Evolutionary conservation across 768 basidiomycete species (phyloP).

Genomic region (Suillus discolor): DNA sequence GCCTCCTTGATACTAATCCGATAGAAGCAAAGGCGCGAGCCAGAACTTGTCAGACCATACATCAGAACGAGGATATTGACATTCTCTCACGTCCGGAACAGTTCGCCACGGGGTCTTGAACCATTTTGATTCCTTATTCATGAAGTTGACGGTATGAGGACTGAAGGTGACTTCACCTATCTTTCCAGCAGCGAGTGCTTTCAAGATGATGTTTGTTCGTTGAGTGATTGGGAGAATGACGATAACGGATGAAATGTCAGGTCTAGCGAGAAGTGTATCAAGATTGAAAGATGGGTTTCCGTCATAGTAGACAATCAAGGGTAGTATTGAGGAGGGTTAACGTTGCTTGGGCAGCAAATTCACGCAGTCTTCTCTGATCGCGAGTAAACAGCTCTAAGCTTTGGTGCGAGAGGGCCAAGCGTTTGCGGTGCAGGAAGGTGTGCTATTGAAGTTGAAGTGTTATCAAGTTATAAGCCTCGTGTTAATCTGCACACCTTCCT

Average conservation of each 20-base stretch:
- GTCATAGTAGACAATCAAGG: conserved; percentile 60
- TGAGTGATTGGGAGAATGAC: conserved; percentile 75
- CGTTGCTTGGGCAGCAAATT: conserved; percentile 53
- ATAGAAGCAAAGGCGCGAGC: background rate
- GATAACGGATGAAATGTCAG: conserved; percentile 74
- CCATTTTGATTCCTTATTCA: conserved; percentile 69
- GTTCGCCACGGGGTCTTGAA: conserved; percentile 86
- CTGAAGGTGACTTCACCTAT: conserved; percentile 74
- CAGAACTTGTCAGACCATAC: conserved; percentile 6
- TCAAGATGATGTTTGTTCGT: conserved; percentile 69
- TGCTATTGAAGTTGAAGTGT: conserved; percentile 43
- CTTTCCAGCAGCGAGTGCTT: conserved; percentile 64
- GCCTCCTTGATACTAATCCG: conserved; percentile 69
- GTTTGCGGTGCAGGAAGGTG: conserved; percentile 76
- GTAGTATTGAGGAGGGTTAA: conserved; percentile 37
- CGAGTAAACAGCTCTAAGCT: conserved; percentile 77
- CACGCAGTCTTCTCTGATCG: conserved; percentile 63
- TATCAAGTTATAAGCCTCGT: conserved; percentile 25
- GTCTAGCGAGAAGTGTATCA: conserved; percentile 64
- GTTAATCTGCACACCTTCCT: conserved; percentile 70
- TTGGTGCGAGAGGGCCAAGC: conserved; percentile 47
- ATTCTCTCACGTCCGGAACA: conserved; percentile 63
- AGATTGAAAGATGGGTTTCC: conserved; percentile 45
- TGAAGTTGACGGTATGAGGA: conserved; percentile 49
- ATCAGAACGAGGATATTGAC: conserved; percentile 22